Base-by-base conservation (phyloP, 2,329 filamentous ascomycete genomes). In the Claviceps sp. region DNA sequence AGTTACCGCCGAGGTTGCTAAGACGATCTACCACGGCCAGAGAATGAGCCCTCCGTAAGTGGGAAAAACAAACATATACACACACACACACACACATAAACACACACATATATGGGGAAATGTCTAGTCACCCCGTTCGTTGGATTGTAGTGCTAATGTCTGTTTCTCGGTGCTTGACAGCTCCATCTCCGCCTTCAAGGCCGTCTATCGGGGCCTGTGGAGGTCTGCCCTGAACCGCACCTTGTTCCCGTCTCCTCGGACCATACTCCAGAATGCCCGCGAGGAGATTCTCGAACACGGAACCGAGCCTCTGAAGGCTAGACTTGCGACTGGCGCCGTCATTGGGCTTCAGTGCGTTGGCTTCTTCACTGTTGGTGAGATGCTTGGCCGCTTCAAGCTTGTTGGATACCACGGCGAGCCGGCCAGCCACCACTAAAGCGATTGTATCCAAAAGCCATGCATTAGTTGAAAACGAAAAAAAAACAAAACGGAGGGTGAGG, bases 341-440 rank as follows among this genome's bases (percentile, higher is more conserved):
- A 74, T 96, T 56, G 72, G 77, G 47, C 90, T 90, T 52, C 91
- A 98, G 74, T 79, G 89, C 49, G 72, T 98, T 60, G 93, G 93
- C 56, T 98, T 98, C 81, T 98, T 97, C 79, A 94, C 90, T 56
- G 81, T 97, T 52, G 93, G 93, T 59, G 90, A 97, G 79, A 97
- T 98, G 70, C 83, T 98, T 63, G 93, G 93, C 63, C 81, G 90
- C 65, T 82, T 93, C 75, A 97, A 98, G 85, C 70, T 98, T 61
- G 78, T 98, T 62, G 93, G 93, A 58, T 98, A 98, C 79, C 80
- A 79, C 70, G 86, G 87, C 66, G 81, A 87, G 67, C 65, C 69
- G 57, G 77, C 76, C 61, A 73, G 75, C 58, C 78, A 83, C 69
- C 80, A 81, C 71, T 81, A 75, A 73, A 61, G 49, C n/a, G 26